Base-by-base conservation (phyloP, 306 rosid genomes). In the Quillaja saponaria region DNA sequence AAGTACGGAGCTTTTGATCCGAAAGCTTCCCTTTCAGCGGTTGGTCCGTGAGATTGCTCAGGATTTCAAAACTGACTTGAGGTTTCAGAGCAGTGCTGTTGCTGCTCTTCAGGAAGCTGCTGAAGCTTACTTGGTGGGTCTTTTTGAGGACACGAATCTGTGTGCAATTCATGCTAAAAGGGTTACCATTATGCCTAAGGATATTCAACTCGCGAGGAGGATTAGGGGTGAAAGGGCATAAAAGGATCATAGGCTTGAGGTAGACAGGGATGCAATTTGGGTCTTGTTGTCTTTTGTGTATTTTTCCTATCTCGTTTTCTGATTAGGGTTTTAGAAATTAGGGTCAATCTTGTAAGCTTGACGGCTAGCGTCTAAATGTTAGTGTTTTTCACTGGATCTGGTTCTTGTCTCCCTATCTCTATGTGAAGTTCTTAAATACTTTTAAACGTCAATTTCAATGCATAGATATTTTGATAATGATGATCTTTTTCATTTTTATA, bases 61-160 rank as follows among this genome's bases (percentile, higher is more conserved):
- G 14, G 73, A 78, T 53, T 78, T 78, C 61, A 78, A 78, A 61
- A 78, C 79, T 0, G 79, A 78, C 46, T 68, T 78, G 44, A 75
- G 83, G 19, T 78, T 78, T 58, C 80, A 74, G 58, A 78, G 80
- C 64, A 79, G 69, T 21, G 83, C 83, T 7, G 83, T 78, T 2
- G 34, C 70, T 66, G 83, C 80, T 0, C 41, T 78, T 33, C 83
- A 78, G 53, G 83, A 78, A 64, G 80, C 83, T 11, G 83, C 80
- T 3, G 83, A 78, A 59, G 83, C 83, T 3, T 78, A 73, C 63
- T 75, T 78, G 0, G 80, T 73, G 17, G 83, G 80, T 6, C 18
- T 78, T 64, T 78, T 78, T 31, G 80, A 78, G 69, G 83, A 78
- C 19, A 74, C 83, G 0, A 73, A 73, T 20, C 76, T 78, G 9